Percentiles rank a stretch among this genome's conserved stretches.
phyloP scores from a whole-genome alignment of 1,284 basidiomycete species.

The Marasmius sp. region DNA sequence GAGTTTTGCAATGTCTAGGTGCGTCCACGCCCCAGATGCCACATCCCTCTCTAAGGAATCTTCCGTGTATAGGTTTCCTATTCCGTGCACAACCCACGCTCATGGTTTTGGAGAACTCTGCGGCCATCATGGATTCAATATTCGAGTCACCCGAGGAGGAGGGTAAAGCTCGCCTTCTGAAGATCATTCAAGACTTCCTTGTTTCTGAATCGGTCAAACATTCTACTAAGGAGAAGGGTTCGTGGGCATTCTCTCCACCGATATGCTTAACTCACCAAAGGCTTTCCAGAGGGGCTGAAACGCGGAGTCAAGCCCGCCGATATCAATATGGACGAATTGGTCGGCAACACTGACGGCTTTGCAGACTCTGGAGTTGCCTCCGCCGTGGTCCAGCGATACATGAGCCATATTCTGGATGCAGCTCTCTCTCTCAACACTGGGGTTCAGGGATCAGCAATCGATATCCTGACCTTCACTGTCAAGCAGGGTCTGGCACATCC shows the following conservation, averaged over 20 bases:
- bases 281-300: slow-evolving; percentile 5
- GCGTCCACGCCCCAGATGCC: slow-evolving; percentile 16
- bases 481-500: slow-evolving; percentile 96
- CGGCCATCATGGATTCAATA: slow-evolving; percentile 86
- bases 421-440: slow-evolving; percentile 70
- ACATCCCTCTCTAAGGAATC: slow-evolving; percentile 1
- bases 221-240: slow-evolving; percentile 65
- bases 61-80: slow-evolving; percentile 62
- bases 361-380: slow-evolving; percentile 96
- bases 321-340: slow-evolving; percentile 88
- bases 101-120: slow-evolving; percentile 78
- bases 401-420: slow-evolving; percentile 79
- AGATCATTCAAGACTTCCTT: slow-evolving; percentile 90
- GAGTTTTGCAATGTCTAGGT: slow-evolving; percentile 84
- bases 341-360: slow-evolving; percentile 92
- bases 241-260: not conserved
- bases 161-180: slow-evolving; percentile 72
- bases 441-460: slow-evolving; percentile 84
- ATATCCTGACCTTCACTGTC: slow-evolving; percentile 90
- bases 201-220: slow-evolving; percentile 79
- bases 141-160: slow-evolving; percentile 75
- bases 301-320: slow-evolving; percentile 30
- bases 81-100: slow-evolving; percentile 91
- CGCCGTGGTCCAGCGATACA: slow-evolving; percentile 90
- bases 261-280: not conserved